Evolutionary conservation across 768 basidiomycete genomes (phyloP), one percentile per base, ranked within the genome.

Genomic region (Lactarius psammicola): DNA sequence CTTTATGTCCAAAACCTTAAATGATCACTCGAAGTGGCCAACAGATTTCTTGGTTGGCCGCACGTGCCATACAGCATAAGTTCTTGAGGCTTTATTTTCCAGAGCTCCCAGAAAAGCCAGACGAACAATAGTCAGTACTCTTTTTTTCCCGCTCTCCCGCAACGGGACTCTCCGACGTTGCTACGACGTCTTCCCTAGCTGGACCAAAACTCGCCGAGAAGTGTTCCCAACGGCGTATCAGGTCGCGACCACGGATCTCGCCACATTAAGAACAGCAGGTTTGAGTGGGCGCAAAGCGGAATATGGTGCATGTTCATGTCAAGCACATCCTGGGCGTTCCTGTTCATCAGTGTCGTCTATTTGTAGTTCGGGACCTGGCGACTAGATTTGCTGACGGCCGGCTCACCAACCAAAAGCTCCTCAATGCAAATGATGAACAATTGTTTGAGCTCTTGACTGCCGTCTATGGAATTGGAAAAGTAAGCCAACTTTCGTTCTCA

Each of bases 41-140:
- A 74, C 90, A 94, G 73, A 90, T 94, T 28, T 92, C 90, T 1
- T 93, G 90, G 90, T 75, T 88, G 53, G 95, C 94, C 13, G 95
- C 94, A 0, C 82, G 90, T 26, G 87, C 91, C 23, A 93, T 96
- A 66, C 86, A 80, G 42, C 89, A 93, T 76, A 85, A 81, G 64
- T 96, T 96, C 75, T 78, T 86, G 58, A 82, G 90, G 30, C 76
- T 95, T 20, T 95, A 85, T 74, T 85, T 93, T 70, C 84, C 85
- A 20, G 79, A 84, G 10, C 77, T 94, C 3, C 89, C 92, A 0
- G 92, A 92, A 74, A 86, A 85, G 64, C 77, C 79, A 44, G 76
- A 78, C 0, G 84, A 87, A 55, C 79, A 82, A 71, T 73, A 75
- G 83, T 83, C 70, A 66, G 81, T 78, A 33, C 59, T 38, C 57